Evolutionary conservation across 306 rosid species (phyloP).

Genomic region (Cicer chorassanicum): DNA sequence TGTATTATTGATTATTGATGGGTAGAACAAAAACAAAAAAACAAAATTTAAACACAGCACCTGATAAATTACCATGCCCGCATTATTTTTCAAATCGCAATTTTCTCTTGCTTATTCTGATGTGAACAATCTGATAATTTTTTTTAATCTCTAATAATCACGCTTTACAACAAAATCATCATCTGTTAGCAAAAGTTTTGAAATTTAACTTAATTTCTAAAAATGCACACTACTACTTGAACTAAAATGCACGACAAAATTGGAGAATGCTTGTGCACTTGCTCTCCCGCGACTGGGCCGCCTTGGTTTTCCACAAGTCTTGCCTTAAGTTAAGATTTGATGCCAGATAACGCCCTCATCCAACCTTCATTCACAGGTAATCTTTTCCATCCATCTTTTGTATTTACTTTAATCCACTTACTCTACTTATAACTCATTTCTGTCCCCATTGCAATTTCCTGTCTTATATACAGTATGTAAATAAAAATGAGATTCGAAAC

Average conservation of each 20-base stretch:
- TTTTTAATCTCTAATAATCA: slow-evolving; percentile 15
- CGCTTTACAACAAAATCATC: slow-evolving; percentile 49
- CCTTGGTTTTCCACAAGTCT: slow-evolving; percentile 22
- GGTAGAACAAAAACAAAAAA: not conserved
- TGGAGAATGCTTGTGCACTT: slow-evolving; percentile 47
- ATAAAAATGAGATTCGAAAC: slow-evolving; percentile 67
- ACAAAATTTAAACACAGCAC: not conserved
- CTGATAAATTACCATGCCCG: not conserved
- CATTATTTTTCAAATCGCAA: not conserved
- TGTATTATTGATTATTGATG: no score
- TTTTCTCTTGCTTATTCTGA: not conserved
- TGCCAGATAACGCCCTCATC: slow-evolving; percentile 17
- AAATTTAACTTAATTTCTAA: slow-evolving; percentile 32
- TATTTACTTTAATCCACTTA: slow-evolving; percentile 40
- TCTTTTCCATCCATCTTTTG: slow-evolving; percentile 36
- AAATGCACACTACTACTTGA: slow-evolving; percentile 21
- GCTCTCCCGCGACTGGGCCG: slow-evolving; percentile 25
- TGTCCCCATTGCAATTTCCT: slow-evolving; percentile 46
- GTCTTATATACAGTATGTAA: slow-evolving; percentile 58
- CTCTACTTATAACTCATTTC: slow-evolving; percentile 42
- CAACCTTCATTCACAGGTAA: slow-evolving; percentile 31
- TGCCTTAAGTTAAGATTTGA: slow-evolving; percentile 8
- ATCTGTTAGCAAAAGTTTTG: slow-evolving; percentile 38
- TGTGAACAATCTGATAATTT: not conserved
- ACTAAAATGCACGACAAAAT: slow-evolving; percentile 29